A percentile compares a stretch with the other conserved stretches of the same genome.
These are phyloP conservation scores for Annona cherimola DNA, from an alignment of 164 flowering plant species.

Conservation along the genomic window DNA sequence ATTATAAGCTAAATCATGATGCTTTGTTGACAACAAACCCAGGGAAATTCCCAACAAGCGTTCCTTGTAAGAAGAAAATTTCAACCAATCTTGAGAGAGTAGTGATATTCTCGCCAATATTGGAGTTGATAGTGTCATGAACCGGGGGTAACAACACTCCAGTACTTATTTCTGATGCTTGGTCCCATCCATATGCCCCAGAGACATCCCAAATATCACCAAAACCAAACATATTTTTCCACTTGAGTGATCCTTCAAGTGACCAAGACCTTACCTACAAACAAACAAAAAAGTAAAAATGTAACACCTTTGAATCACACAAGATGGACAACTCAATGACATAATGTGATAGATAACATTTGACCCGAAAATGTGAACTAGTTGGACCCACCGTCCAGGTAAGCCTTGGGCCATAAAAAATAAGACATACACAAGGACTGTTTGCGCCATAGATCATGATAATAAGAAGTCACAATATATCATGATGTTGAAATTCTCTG, in stretches of 20 bases:
- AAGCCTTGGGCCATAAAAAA: too few species aligned
- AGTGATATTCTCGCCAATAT: slow-evolving; percentile 55
- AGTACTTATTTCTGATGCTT: slow-evolving; percentile 68
- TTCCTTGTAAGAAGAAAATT: slow-evolving; percentile 87
- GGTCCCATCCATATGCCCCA: slow-evolving; percentile 73
- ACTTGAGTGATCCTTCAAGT: slow-evolving; percentile 74
- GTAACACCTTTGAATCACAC: not conserved
- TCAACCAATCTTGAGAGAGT: slow-evolving; percentile 86
- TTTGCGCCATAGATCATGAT: too few species aligned
- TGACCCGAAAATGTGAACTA: too few species aligned
- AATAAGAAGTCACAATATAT: too few species aligned
- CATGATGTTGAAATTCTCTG: too few species aligned
- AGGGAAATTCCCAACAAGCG: slow-evolving; percentile 63
- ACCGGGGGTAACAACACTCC: slow-evolving; percentile 70
- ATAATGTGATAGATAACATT: too few species aligned
- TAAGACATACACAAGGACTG: too few species aligned
- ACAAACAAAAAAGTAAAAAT: not conserved
- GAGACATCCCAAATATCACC: slow-evolving; percentile 95
- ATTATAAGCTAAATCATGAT: slow-evolving; percentile 71
- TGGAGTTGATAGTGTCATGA: slow-evolving; percentile 55
- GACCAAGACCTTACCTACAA: slow-evolving; percentile 87
- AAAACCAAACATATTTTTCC: slow-evolving; percentile 74
- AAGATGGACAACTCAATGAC: not conserved
- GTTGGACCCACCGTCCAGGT: too few species aligned
- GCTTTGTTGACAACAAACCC: slow-evolving; percentile 56